These are phyloP conservation scores for Mollisia scopiformis DNA, from an alignment of 2,329 filamentous ascomycete genomes.

Conservation along the genomic window DNA sequence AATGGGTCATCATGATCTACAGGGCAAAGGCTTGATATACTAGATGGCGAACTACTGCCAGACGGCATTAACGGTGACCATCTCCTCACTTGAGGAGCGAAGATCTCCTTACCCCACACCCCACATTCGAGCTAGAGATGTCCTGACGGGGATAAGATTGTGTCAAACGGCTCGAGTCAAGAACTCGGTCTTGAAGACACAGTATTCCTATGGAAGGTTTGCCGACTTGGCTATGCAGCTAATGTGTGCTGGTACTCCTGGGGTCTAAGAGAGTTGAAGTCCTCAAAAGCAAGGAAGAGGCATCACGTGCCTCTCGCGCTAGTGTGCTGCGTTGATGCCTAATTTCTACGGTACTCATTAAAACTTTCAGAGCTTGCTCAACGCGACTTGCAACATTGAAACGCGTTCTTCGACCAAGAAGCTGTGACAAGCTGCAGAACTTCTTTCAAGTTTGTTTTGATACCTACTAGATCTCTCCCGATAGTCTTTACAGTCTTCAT, in stretches of 20 bases:
- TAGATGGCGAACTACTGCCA: background rate
- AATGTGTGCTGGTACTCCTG: background rate
- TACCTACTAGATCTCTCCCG: background rate
- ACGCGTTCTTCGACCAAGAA: slow-evolving; percentile 6
- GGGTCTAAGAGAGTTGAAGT: background rate
- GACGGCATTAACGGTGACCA: background rate
- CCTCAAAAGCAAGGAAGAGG: background rate
- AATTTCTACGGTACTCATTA: slow-evolving; percentile 3
- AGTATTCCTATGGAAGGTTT: too few relatives aligned
- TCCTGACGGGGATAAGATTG: background rate
- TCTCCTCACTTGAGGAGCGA: background rate
- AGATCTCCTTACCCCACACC: background rate
- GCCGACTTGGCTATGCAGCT: background rate
- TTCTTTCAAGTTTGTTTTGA: background rate
- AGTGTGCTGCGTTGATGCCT: slow-evolving; percentile 18
- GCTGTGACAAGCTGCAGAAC: background rate
- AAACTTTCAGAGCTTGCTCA: slow-evolving; percentile 10
- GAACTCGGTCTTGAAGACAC: background rate
- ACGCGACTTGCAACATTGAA: slow-evolving; percentile 6
- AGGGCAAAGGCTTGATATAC: background rate
- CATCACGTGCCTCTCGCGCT: background rate
- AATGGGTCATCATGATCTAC: background rate
- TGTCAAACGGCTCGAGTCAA: background rate
- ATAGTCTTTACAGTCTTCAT: slow-evolving; percentile 17
- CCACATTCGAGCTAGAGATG: background rate